Evolutionary conservation across 305 asterid species (phyloP).

Genomic region (Fraxinus paxiana): DNA sequence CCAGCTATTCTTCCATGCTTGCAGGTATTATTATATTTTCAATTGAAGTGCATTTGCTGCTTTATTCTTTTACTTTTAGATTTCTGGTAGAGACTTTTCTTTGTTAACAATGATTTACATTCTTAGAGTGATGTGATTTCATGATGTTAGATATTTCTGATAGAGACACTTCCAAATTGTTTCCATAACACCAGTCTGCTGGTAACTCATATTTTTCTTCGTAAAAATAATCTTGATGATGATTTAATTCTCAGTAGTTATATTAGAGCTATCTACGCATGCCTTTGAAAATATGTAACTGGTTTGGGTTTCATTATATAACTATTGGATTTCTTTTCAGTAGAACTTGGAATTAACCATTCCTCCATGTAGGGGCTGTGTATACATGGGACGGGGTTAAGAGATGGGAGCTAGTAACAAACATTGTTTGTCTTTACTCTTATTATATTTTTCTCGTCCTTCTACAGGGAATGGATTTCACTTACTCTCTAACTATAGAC

Average conservation of each 20-base stretch:
- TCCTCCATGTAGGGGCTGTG: background rate
- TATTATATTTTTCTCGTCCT: slow-evolving; percentile 5
- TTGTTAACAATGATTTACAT: background rate
- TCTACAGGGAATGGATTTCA: slow-evolving; percentile 59
- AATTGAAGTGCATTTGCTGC: slow-evolving; percentile 5
- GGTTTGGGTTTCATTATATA: too few relatives aligned
- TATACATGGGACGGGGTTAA: background rate
- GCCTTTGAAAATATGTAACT: background rate
- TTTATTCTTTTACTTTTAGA: background rate
- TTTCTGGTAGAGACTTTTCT: background rate
- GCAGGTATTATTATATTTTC: slow-evolving; percentile 51
- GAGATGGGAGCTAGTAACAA: background rate
- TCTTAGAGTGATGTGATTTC: background rate
- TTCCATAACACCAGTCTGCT: background rate
- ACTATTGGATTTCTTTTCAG: background rate
- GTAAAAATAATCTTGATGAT: background rate
- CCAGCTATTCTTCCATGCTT: slow-evolving; percentile 95
- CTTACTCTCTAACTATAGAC: slow-evolving; percentile 55
- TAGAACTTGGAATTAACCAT: background rate
- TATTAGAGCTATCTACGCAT: background rate
- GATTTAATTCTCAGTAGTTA: background rate
- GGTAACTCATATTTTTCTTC: background rate
- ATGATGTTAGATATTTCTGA: background rate
- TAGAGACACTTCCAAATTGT: background rate
- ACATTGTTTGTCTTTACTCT: background rate